phyloP scores from a whole-genome alignment of 805 yeast genomes.

The Monosporozyma yasuniensis region DNA sequence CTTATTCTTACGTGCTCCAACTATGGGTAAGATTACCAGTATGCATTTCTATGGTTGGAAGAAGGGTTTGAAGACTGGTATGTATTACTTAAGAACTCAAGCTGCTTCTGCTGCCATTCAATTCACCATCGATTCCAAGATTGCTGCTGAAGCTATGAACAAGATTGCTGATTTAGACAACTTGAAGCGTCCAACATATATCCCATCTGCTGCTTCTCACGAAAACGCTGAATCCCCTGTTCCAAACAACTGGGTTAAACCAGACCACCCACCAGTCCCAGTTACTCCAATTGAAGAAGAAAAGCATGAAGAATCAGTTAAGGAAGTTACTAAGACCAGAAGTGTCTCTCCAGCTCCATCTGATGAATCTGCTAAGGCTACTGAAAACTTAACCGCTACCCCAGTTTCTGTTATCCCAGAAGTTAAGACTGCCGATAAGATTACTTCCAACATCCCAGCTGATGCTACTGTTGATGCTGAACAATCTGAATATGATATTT shows the following conservation, averaged over 20 bases:
- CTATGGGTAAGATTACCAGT: constrained; percentile 88
- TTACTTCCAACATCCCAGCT: constrained; percentile 13
- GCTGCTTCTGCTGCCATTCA: constrained; percentile 96
- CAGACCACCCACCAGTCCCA: constrained; percentile 1
- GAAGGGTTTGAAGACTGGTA: constrained; percentile 93
- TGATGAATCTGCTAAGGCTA: constrained; percentile 9
- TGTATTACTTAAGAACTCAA: constrained; percentile 92
- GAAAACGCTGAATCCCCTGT: not conserved
- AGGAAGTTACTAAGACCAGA: constrained; percentile 15
- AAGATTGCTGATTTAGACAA: constrained; percentile 10
- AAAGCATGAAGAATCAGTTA: constrained; percentile 5
- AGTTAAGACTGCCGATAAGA: constrained; percentile 30
- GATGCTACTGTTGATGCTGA: constrained; percentile 29
- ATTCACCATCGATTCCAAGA: constrained; percentile 63
- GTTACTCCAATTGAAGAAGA: constrained; percentile 6
- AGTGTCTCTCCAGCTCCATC: constrained; percentile 31
- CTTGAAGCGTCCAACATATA: constrained; percentile 34
- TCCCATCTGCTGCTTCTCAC: constrained; percentile 11
- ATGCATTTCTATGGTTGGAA: constrained; percentile 98
- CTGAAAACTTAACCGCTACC: constrained; percentile 26
- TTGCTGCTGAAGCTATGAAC: constrained; percentile 41
- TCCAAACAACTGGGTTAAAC: constrained; percentile 1
- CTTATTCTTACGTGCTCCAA: constrained; percentile 74
- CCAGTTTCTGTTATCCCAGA: constrained; percentile 20
- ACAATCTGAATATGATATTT: constrained; percentile 65